A percentile compares a stretch with the other conserved stretches of the same genome.
phyloP scores from a whole-genome alignment of 2,329 filamentous ascomycete genomes.

The Exserohilum turcica region DNA sequence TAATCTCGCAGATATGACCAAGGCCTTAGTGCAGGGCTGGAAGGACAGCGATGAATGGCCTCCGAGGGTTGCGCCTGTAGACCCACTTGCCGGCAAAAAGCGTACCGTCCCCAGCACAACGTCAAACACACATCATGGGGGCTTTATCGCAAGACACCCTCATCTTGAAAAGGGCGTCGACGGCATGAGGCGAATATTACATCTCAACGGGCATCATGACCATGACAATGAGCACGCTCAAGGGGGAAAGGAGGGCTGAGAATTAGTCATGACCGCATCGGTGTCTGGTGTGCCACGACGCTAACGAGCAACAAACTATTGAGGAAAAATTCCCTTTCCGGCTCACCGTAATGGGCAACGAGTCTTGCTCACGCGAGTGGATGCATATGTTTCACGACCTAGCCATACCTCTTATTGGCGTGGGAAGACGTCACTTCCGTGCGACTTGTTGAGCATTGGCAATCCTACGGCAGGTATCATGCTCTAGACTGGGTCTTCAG shows the following conservation, averaged over 20 bases:
- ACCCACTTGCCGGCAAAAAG: slow-evolving; percentile 52
- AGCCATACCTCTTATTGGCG: background rate
- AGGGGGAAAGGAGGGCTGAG: slow-evolving; percentile 18
- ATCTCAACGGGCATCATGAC: slow-evolving; percentile 36
- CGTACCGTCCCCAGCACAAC: slow-evolving; percentile 23
- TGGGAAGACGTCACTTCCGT: background rate
- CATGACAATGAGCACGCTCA: slow-evolving; percentile 10
- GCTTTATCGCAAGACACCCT: slow-evolving; percentile 45
- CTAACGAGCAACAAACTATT: background rate
- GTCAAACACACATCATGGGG: slow-evolving; percentile 25
- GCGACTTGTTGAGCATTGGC: background rate
- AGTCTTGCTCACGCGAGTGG: background rate
- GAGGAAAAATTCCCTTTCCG: background rate
- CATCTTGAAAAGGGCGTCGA: slow-evolving; percentile 53
- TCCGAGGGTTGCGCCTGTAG: slow-evolving; percentile 61
- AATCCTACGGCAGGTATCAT: too few species aligned
- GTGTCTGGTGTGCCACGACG: background rate
- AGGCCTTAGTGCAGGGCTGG: slow-evolving; percentile 85
- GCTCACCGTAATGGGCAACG: background rate
- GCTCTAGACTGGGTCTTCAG: too few species aligned
- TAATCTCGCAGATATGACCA: slow-evolving; percentile 80
- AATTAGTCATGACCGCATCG: background rate
- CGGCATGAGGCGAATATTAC: slow-evolving; percentile 52
- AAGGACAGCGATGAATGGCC: slow-evolving; percentile 95
- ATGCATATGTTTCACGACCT: background rate